Evolutionary conservation across 2,329 filamentous ascomycete species (phyloP), one percentile per base, ranked within the genome.

Genomic region (Aspergillus ibericus): DNA sequence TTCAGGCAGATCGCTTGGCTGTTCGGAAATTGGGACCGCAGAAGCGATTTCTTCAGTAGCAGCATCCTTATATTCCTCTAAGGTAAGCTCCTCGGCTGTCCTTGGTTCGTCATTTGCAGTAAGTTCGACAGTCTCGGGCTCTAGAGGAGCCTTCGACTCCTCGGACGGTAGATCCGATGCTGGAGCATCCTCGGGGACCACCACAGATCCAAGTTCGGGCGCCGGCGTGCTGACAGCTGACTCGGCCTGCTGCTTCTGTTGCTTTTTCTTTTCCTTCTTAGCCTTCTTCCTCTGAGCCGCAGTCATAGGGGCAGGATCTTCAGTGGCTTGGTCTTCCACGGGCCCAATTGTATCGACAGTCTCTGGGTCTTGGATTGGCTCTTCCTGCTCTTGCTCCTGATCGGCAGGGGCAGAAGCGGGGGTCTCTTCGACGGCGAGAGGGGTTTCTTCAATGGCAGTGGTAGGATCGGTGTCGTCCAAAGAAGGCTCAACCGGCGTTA

Each of bases 221-320:
- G 29, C n/a, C 4, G 51, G 22, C n/a, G n/a, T 53, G n/a, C 15
- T 36, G 18, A 15, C 16, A 40, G 18, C 8, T 4, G 36, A 44
- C 29, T 44, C 40, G 10, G 51, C 35, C 34, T 49, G 44, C 32
- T 49, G 53, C 16, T 49, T 55, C 36, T 63, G 61, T 42, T 60
- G 60, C 51, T 66, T 66, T 55, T 66, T 69, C 56, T 63, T 69
- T 10, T 68, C 65, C 40, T 70, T 71, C 58, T 64, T 67, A 1
- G 63, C 66, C 62, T 71, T 68, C 47, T 64, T 69, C 55, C 65
- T 70, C 34, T 66, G 63, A 18, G 65, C 64, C 5, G 63, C 48
- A 9, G 65, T 68, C 62, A 69, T 60, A 2, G 55, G 55, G 16
- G 51, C n/a, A 20, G 59, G 47, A 12, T 53, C 8, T 53, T 60